Conservation (phyloP, 495 filamentous ascomycete genomes). For the Aspergillus egyptiacus region DNA sequence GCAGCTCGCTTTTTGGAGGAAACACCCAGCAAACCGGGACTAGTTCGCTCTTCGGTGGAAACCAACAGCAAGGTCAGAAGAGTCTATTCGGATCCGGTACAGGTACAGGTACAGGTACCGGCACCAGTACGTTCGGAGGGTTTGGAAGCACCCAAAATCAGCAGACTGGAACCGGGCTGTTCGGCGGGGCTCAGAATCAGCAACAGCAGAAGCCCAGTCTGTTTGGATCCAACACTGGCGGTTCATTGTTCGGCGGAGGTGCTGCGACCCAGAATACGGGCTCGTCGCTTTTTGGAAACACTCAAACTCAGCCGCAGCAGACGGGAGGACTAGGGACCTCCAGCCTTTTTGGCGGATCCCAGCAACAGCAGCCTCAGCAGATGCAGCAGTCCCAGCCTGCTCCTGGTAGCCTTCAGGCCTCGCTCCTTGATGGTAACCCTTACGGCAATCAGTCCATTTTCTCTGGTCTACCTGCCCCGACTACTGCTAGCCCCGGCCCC, state of each 20-base stretch:
- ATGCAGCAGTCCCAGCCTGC: slow-evolving; percentile 43
- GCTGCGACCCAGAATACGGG: slow-evolving; percentile 35
- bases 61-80: slow-evolving; percentile 41
- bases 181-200: slow-evolving; percentile 40
- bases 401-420: slow-evolving; percentile 65
- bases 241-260: slow-evolving; percentile 44
- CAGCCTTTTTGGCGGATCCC: slow-evolving; percentile 61
- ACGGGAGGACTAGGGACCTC: slow-evolving; percentile 37
- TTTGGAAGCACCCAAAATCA: slow-evolving; percentile 27
- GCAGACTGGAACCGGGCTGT: slow-evolving; percentile 38
- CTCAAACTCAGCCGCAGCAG: slow-evolving; percentile 57
- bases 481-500: slow-evolving; percentile 65
- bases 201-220: slow-evolving; percentile 34
- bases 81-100: slow-evolving; percentile 27
- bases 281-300: slow-evolving; percentile 56
- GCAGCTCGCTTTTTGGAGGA: slow-evolving; percentile 43
- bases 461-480: slow-evolving; percentile 57
- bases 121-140: slow-evolving; percentile 23
- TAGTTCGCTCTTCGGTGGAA: slow-evolving; percentile 29
- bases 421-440: slow-evolving; percentile 67
- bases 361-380: slow-evolving; percentile 41
- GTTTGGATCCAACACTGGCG: slow-evolving; percentile 27
- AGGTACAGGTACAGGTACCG: slow-evolving; percentile 15
- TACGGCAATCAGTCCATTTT: slow-evolving; percentile 83
- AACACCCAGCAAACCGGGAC: slow-evolving; percentile 27